phyloP scores from a whole-genome alignment of 768 basidiomycete genomes.

The Tulasnella sp. region DNA sequence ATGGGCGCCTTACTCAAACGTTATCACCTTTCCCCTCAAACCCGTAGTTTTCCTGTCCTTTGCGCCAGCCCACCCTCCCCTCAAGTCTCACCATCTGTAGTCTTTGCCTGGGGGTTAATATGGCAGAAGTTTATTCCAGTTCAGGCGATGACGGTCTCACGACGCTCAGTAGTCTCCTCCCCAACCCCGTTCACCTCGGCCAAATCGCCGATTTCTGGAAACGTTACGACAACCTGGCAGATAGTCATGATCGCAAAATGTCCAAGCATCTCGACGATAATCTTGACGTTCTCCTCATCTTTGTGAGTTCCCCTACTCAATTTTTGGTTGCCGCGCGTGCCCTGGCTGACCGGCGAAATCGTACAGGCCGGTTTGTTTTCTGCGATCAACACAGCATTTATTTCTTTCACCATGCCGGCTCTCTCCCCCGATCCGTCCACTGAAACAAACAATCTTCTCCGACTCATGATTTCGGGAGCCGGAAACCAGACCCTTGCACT shows the following conservation, averaged over 20 bases:
- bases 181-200: not conserved
- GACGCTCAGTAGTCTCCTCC: not conserved
- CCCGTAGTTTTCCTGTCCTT: too few relatives aligned
- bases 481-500: not conserved
- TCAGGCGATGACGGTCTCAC: slow-evolving; percentile 5
- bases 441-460: slow-evolving; percentile 14
- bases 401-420: not conserved
- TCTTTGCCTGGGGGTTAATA: not conserved
- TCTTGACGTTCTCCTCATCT: not conserved
- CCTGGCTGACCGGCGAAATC: not conserved
- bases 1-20: too few relatives aligned
- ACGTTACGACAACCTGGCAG: not conserved
- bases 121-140: not conserved
- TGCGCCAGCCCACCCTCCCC: too few relatives aligned
- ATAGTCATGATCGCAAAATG: not conserved
- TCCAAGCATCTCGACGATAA: not conserved
- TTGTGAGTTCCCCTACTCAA: not conserved
- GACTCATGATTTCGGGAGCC: not conserved
- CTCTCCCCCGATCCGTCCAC: not conserved
- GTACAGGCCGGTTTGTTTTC: slow-evolving; percentile 23
- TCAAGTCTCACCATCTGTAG: too few relatives aligned
- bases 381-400: slow-evolving; percentile 20
- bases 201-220: slow-evolving; percentile 7
- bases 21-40: too few relatives aligned
- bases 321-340: too few relatives aligned